A percentile compares a stretch with the other conserved stretches of the same genome.
Conservation (phyloP, 257 asterid species). For the Prunella vulgaris region DNA sequence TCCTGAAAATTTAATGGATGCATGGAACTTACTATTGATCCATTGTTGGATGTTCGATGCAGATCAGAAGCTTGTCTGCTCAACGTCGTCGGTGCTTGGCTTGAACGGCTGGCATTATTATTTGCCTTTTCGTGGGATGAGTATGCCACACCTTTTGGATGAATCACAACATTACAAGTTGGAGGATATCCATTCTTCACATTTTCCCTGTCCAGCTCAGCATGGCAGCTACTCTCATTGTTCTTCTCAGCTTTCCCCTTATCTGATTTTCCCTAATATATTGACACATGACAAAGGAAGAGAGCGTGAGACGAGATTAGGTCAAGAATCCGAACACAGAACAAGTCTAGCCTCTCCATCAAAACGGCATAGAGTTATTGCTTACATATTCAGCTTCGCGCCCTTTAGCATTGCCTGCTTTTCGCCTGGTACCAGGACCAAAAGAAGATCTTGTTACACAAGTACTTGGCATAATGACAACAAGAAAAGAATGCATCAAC, state of each 20-base stretch:
- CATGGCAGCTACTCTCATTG: conserved; percentile 22
- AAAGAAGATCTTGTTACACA: background rate
- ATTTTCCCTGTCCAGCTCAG: background rate
- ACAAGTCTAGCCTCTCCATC: background rate
- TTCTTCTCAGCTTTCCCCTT: conserved; percentile 32
- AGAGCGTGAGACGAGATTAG: too few relatives aligned
- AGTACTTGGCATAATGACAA: background rate
- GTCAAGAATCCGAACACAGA: too few relatives aligned
- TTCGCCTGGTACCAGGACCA: conserved; percentile 25
- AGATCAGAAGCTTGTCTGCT: conserved; percentile 36
- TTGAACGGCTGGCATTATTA: background rate
- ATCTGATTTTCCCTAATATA: conserved; percentile 28
- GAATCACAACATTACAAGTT: too few relatives aligned
- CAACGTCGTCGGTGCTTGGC: background rate
- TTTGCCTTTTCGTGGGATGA: conserved; percentile 26
- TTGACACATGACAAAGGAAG: too few relatives aligned
- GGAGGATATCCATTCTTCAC: conserved; percentile 28
- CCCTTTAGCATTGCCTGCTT: conserved; percentile 18
- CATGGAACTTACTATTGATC: conserved; percentile 10
- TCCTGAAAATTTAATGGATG: too few relatives aligned
- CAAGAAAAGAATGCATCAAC: background rate
- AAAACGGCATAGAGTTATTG: background rate
- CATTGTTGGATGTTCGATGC: conserved; percentile 28
- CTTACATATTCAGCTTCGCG: conserved; percentile 27
- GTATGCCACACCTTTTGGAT: conserved; percentile 35